Conservation (phyloP, 2,329 filamentous ascomycete species). For the Sporothrix humicola region DNA sequence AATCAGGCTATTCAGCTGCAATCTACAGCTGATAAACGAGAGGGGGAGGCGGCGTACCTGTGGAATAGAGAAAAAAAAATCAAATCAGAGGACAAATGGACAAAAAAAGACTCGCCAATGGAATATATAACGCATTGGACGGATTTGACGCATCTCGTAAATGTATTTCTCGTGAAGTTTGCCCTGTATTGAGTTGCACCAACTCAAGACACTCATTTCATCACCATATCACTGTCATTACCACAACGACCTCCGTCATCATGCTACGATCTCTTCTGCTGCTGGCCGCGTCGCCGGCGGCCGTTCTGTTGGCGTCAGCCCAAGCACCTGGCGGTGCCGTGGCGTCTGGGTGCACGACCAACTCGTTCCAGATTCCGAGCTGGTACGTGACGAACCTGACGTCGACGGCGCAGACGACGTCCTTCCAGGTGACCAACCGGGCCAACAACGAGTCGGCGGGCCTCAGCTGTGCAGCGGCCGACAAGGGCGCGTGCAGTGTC, state of each 20-base stretch:
- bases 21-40: slow-evolving; percentile 7
- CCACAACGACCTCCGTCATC: neutral
- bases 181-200: neutral
- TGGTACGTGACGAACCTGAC: slow-evolving; percentile 20
- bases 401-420: neutral
- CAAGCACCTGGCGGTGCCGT: neutral
- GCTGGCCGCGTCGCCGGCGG: slow-evolving; percentile 4
- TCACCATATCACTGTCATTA: neutral
- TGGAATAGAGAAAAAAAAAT: too few relatives aligned
- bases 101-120: neutral
- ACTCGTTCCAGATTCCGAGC: slow-evolving; percentile 11
- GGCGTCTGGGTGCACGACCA: neutral
- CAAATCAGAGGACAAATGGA: neutral
- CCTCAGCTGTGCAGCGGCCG: neutral
- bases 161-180: neutral
- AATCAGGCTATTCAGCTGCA: slow-evolving; percentile 13
- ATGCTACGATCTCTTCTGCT: slow-evolving; percentile 17
- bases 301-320: neutral
- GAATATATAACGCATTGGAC: slow-evolving; percentile 8
- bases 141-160: too few relatives aligned
- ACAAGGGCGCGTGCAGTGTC: neutral
- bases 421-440: slow-evolving; percentile 7
- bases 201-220: neutral
- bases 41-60: neutral
- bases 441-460: slow-evolving; percentile 1